phyloP scores from a whole-genome alignment of 495 filamentous ascomycete species.

The Neurospora sp. region DNA sequence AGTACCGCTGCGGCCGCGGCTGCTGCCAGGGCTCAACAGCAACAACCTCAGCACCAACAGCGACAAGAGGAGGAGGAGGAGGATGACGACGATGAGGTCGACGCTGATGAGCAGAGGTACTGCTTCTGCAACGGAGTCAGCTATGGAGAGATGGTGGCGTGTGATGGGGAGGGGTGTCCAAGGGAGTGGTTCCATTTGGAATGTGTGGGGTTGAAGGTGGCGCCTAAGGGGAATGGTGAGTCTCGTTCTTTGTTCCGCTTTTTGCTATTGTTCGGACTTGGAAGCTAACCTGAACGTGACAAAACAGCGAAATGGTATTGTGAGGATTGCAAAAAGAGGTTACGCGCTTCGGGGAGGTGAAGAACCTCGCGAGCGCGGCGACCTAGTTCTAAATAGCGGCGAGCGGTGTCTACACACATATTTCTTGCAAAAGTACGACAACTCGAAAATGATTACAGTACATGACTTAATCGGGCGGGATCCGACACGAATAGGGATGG shows the following conservation, averaged over 20 bases:
- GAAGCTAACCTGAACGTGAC: neutral
- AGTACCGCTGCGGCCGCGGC: neutral
- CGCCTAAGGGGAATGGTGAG: slow-evolving; percentile 76
- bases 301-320: slow-evolving; percentile 80
- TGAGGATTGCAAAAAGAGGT: slow-evolving; percentile 69
- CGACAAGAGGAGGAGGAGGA: slow-evolving; percentile 35
- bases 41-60: slow-evolving; percentile 28
- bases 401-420: neutral
- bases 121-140: slow-evolving; percentile 90
- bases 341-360: slow-evolving; percentile 17
- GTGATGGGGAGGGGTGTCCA: slow-evolving; percentile 77
- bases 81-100: slow-evolving; percentile 59
- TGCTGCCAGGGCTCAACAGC: neutral
- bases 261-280: neutral
- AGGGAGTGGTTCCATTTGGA: slow-evolving; percentile 95
- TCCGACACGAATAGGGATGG: neutral
- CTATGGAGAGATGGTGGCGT: slow-evolving; percentile 98
- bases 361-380: neutral
- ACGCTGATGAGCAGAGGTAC: slow-evolving; percentile 76
- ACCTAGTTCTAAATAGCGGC: neutral
- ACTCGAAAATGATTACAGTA: neutral
- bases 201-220: slow-evolving; percentile 80
- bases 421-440: neutral
- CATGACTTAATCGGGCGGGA: neutral
- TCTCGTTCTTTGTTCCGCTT: slow-evolving; percentile 10